Base-by-base conservation (phyloP, 1,284 basidiomycete species). In the Singerocomus inundabilis region DNA sequence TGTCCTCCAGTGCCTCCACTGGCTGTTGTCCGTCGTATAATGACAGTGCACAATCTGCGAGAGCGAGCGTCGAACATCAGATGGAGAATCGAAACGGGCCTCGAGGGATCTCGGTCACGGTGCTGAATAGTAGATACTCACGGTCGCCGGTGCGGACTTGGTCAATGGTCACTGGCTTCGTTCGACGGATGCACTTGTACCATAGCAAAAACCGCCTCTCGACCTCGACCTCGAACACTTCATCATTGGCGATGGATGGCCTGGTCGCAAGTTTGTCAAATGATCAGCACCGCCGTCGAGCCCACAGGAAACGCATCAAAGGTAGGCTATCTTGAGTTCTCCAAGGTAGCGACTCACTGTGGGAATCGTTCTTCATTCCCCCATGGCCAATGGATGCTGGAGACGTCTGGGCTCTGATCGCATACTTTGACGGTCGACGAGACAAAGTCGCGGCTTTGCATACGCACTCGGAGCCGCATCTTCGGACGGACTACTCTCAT, bases 161-260 rank as follows among this genome's bases (percentile, higher is more conserved):
- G 21, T 55, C 53, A 8, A 62, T 37, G 9, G 52, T 48, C 28
- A 33, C 37, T 13, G 40, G 57, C 7, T 48, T 49, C 39, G 60
- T 64, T 33, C 61, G 61, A 49, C 60, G 60, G 30, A 62, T 63
- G 25, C 59, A 62, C 30, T 33, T 60, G 50, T 64, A 66, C 34
- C 53, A 11, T 0, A 62, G 16, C 28, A 63, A 31, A 21, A 51
- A 63, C 36, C 50, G 51, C 21, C 51, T 42, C 44, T 62, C 56
- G 8, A 62, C 18, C 11, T 60, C 42, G 21, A 62, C 48, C n/a
- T 62, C 53, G 34, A 66, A 60, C 2, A 42, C 13, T 0, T 53
- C 48, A 3, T 52, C 53, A 16, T 60, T 49, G 10, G 46, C 26
- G 16, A 66, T 10, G 7, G 32, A 44, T 13, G 53, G 57, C 29